A percentile compares a stretch with the other conserved stretches of the same genome.
Evolutionary conservation across 2,329 filamentous ascomycete genomes (phyloP).

Genomic region (Colletotrichum scovillei): DNA sequence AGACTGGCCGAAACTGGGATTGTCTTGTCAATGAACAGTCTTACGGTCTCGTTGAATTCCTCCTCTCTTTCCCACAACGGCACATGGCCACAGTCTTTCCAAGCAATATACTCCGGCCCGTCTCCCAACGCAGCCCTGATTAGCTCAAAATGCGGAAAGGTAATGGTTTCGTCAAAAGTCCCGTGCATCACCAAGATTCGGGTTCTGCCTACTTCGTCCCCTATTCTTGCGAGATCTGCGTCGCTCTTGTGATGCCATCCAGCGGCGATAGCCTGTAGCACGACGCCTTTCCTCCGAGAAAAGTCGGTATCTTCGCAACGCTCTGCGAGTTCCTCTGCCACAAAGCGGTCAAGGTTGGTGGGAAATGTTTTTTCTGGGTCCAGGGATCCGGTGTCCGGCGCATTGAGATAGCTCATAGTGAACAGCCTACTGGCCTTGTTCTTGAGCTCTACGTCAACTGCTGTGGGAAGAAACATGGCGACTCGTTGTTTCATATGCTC

Average conservation of each 20-base stretch:
- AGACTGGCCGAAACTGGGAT: not conserved
- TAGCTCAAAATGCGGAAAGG: constrained; percentile 14
- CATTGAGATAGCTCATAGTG: not conserved
- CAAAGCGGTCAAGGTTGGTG: constrained; percentile 22
- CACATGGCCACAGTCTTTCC: constrained; percentile 14
- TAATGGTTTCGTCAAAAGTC: constrained; percentile 12
- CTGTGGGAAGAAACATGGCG: constrained; percentile 13
- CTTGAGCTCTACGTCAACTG: constrained; percentile 6
- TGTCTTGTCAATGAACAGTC: not conserved
- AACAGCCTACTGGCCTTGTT: constrained; percentile 22
- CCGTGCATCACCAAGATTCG: constrained; percentile 26
- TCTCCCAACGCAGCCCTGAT: constrained; percentile 16
- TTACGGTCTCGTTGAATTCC: constrained; percentile 4
- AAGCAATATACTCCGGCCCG: constrained; percentile 15
- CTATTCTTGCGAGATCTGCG: constrained; percentile 10
- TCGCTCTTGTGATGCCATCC: constrained; percentile 23
- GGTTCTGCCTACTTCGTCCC: constrained; percentile 2
- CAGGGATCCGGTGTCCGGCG: constrained; percentile 12
- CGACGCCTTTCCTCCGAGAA: constrained; percentile 9
- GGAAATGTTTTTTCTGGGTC: constrained; percentile 3
- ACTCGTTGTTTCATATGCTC: constrained; percentile 9
- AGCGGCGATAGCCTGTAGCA: constrained; percentile 17
- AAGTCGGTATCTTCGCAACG: not conserved
- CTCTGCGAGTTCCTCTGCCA: constrained; percentile 19
- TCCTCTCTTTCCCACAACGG: constrained; percentile 13